Base-by-base conservation (phyloP, 106 monocot species). In the Dioscorea dumetorum region DNA sequence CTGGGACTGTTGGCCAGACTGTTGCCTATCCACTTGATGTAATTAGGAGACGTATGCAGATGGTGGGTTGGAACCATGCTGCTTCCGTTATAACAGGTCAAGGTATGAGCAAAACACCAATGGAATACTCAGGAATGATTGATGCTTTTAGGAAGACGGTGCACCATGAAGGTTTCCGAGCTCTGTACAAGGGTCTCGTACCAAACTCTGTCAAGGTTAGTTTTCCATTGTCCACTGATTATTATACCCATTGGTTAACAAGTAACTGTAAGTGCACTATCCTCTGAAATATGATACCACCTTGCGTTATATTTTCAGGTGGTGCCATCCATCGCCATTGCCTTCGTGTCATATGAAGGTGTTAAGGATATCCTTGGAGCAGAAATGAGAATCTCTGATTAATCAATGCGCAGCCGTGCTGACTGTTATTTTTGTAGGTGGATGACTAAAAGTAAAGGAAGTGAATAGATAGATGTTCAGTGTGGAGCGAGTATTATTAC, bases 351-450 rank as follows among this genome's bases (percentile, higher is more conserved):
- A 1, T 99, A 99, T 16, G 92, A 99, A 74, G 74, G 70, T 10
- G 92, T 90, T 50, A 93, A 99, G 72, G 92, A 99, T 74, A 23
- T 99, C 34, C 93, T 93, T 50, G 97, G 97, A 24, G 97, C 93
- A 67, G 97, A 99, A 53, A 85, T 92, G 92, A 90, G 84, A 72
- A 92, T 92, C 72, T 92, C 97, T n/a, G 92, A 93, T 52, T 94
- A 92, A 49, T 21, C 24, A 13, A 13, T 16, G 4, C 22, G 14
- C 6, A 2, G 33, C 61, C 23, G 48, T 18, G 71, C 20, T 22
- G 24, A 57, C 22, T 66, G 67, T 49, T 67, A 63, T 81, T 81
- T 78, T 78, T 82, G 74, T 75, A 22, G 57, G 74, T 52, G 58
- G 66, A 69, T 70, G 60, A 50, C n/a, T 41, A 41, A 41, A 41